Conservation (phyloP, 495 filamentous ascomycete species). For the Pyrenula massariospora region DNA sequence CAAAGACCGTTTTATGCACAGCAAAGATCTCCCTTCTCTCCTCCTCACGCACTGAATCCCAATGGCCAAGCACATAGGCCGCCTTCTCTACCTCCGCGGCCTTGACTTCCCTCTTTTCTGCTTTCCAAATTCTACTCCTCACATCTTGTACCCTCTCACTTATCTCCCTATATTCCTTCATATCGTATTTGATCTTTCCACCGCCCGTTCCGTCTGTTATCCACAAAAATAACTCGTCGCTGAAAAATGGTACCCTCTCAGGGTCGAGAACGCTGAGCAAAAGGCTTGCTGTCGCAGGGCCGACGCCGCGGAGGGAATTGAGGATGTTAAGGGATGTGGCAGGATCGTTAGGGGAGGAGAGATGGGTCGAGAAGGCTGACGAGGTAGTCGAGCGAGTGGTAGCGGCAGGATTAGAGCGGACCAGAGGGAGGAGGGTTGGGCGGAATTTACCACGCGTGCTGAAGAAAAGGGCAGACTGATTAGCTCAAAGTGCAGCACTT, state of each 20-base stretch:
- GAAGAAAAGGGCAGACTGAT: background rate
- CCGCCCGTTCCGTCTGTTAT: constrained; percentile 32
- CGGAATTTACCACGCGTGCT: constrained; percentile 57
- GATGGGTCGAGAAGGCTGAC: constrained; percentile 27
- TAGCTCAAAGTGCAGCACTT: constrained; percentile 1
- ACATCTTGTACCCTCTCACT: constrained; percentile 13
- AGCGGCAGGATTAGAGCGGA: constrained; percentile 43
- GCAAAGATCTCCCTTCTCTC: background rate
- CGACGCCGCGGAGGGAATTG: constrained; percentile 48
- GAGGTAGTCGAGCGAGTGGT: constrained; percentile 29
- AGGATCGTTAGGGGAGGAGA: constrained; percentile 11
- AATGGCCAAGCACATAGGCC: constrained; percentile 43
- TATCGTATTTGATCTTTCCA: constrained; percentile 50
- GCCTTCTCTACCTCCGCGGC: constrained; percentile 55
- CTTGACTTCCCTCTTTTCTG: constrained; percentile 19
- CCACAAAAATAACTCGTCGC: constrained; percentile 66
- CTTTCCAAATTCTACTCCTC: constrained; percentile 1
- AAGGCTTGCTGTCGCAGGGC: constrained; percentile 62
- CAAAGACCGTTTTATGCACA: too few species aligned
- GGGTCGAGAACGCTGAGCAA: constrained; percentile 51
- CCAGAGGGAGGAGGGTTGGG: constrained; percentile 53
- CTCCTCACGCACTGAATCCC: background rate
- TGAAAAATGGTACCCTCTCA: constrained; percentile 55
- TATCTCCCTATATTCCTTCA: constrained; percentile 49
- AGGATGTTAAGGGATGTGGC: constrained; percentile 34